Conservation (phyloP, 257 asterid genomes). For the Paulownia fortunei region DNA sequence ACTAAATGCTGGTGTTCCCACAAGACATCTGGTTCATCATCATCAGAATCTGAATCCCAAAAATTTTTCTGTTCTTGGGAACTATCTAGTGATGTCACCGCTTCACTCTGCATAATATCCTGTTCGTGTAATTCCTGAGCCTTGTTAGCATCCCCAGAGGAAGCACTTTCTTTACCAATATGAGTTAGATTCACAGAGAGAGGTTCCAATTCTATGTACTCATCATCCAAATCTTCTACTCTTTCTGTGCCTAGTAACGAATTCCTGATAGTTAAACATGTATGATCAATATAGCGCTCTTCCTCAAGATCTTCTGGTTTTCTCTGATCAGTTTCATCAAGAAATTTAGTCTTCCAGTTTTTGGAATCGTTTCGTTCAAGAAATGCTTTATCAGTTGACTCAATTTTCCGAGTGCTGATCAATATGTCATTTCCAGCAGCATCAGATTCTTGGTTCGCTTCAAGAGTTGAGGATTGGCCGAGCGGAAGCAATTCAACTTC, state of each 20-base stretch:
- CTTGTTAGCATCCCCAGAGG: conserved; percentile 14
- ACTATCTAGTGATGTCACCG: neutral
- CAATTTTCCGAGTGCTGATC: neutral
- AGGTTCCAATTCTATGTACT: conserved; percentile 60
- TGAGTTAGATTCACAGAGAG: neutral
- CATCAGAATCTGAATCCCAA: conserved; percentile 50
- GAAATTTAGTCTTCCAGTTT: conserved; percentile 38
- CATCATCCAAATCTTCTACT: conserved; percentile 47
- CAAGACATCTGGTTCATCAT: conserved; percentile 63
- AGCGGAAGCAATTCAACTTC: conserved; percentile 49
- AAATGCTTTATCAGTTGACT: neutral
- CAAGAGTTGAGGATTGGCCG: neutral
- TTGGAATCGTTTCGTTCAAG: neutral
- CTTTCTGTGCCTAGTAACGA: neutral
- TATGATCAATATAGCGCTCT: neutral
- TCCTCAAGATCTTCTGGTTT: conserved; percentile 18
- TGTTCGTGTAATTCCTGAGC: conserved; percentile 11
- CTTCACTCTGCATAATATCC: conserved; percentile 5
- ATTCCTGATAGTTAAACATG: too few relatives aligned
- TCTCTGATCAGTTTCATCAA: conserved; percentile 25
- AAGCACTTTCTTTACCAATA: conserved; percentile 6
- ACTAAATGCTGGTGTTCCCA: conserved; percentile 73
- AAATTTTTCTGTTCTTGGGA: conserved; percentile 21
- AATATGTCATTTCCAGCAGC: neutral
- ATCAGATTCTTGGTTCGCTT: conserved; percentile 15